Evolutionary conservation across 148 eudicot genomes (phyloP).

Genomic region (Camellia lanceoleosa): DNA sequence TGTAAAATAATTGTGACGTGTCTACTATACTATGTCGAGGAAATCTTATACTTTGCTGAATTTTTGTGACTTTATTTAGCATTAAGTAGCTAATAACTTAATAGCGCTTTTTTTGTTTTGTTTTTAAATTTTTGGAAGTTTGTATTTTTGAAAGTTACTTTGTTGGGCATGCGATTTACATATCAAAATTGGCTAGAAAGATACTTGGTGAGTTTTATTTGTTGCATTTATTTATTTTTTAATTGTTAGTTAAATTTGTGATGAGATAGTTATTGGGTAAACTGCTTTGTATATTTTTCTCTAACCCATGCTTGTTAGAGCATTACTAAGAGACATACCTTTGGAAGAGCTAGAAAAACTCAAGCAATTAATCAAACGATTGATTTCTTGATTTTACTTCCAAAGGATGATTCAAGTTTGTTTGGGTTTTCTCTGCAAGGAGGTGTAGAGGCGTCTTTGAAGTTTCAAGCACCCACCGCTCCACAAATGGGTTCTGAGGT

Average conservation of each 20-base stretch:
- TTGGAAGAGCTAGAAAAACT: constrained; percentile 76
- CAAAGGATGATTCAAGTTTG: constrained; percentile 52
- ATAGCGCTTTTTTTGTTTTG: not conserved
- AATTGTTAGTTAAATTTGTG: not conserved
- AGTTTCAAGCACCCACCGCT: constrained; percentile 26
- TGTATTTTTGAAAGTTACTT: not conserved
- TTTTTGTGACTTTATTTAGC: too few relatives aligned
- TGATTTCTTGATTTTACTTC: constrained; percentile 65
- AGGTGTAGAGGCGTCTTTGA: constrained; percentile 36
- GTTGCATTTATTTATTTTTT: constrained; percentile 6
- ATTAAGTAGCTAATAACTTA: not conserved
- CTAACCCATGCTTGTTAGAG: constrained; percentile 61
- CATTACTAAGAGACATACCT: constrained; percentile 69
- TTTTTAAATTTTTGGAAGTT: not conserved
- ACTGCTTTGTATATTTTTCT: constrained; percentile 6
- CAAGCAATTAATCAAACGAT: constrained; percentile 56
- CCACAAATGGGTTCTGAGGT: constrained; percentile 39
- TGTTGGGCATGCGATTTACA: not conserved
- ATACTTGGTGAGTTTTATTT: not conserved
- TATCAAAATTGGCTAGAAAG: not conserved
- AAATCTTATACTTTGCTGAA: too few relatives aligned
- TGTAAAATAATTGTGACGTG: too few relatives aligned
- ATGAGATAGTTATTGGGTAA: constrained; percentile 4
- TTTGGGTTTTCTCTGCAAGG: constrained; percentile 39
- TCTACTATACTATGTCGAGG: too few relatives aligned